phyloP scores from a whole-genome alignment of 805 yeast genomes.

The Pichia sporocuriosa region DNA sequence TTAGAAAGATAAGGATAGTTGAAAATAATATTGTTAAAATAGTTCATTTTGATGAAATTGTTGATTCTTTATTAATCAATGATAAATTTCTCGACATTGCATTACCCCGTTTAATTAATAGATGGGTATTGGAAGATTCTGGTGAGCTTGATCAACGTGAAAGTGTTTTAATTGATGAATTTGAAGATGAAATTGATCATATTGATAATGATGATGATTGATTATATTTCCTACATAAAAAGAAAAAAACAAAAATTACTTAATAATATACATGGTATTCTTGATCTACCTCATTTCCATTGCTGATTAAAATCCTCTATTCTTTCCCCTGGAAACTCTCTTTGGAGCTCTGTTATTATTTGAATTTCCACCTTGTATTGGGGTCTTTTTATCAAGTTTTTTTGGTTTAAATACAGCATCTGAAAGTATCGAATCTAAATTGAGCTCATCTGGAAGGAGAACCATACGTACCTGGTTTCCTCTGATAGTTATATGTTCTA shows the following conservation, averaged over 20 bases:
- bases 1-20: constrained; percentile 56
- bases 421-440: constrained; percentile 56
- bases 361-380: neutral
- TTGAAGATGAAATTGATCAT: constrained; percentile 21
- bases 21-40: constrained; percentile 33
- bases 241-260: too few species aligned
- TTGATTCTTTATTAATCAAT: constrained; percentile 51
- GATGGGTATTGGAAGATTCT: constrained; percentile 37
- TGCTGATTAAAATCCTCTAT: constrained; percentile 11
- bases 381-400: constrained; percentile 26
- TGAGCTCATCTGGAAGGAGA: constrained; percentile 77
- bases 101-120: constrained; percentile 51
- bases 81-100: constrained; percentile 67
- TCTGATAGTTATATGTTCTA: constrained; percentile 77
- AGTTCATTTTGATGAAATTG: constrained; percentile 65
- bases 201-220: neutral
- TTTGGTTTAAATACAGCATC: constrained; percentile 39
- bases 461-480: constrained; percentile 86
- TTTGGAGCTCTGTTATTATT: constrained; percentile 15
- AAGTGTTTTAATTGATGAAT: constrained; percentile 31
- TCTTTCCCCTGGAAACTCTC: constrained; percentile 19
- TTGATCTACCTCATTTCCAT: too few species aligned
- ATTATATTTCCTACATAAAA: neutral
- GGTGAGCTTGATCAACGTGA: constrained; percentile 35
- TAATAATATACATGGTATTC: neutral